phyloP scores from a whole-genome alignment of 805 yeast genomes.

The Candida verbasci region DNA sequence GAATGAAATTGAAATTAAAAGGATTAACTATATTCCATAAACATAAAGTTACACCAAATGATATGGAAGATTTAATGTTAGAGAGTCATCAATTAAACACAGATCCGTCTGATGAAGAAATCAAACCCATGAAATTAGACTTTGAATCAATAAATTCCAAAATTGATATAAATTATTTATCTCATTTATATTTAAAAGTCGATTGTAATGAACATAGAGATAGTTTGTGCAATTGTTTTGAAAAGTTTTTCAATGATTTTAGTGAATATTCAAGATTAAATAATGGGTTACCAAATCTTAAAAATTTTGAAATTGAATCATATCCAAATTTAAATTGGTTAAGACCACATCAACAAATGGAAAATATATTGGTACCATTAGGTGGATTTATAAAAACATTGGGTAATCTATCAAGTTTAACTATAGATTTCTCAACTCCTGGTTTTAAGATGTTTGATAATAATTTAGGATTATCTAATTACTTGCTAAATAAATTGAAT shows the following conservation, averaged over 20 bases:
- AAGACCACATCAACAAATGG: slow-evolving; percentile 29
- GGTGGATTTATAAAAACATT: slow-evolving; percentile 26
- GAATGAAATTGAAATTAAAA: slow-evolving; percentile 19
- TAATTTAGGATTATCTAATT: slow-evolving; percentile 25
- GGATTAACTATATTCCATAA: slow-evolving; percentile 30
- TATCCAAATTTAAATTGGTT: slow-evolving; percentile 33
- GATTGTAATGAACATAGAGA: slow-evolving; percentile 26
- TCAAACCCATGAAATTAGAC: background rate
- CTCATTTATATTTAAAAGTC: slow-evolving; percentile 21
- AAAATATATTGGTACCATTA: slow-evolving; percentile 25
- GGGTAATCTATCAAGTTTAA: slow-evolving; percentile 17
- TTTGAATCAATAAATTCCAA: slow-evolving; percentile 19
- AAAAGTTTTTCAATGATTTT: slow-evolving; percentile 23
- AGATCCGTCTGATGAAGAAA: background rate
- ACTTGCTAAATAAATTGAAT: slow-evolving; percentile 26
- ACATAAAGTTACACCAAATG: slow-evolving; percentile 18
- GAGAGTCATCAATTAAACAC: background rate
- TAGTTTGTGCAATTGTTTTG: slow-evolving; percentile 23
- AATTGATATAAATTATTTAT: slow-evolving; percentile 19
- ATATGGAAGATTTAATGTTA: slow-evolving; percentile 3
- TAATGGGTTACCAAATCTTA: slow-evolving; percentile 27
- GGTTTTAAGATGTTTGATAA: slow-evolving; percentile 35
- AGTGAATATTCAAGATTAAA: slow-evolving; percentile 15
- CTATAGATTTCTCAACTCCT: slow-evolving; percentile 30
- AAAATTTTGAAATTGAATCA: slow-evolving; percentile 24